Evolutionary conservation across 768 basidiomycete genomes (phyloP), one percentile per base, ranked within the genome.

Genomic region (Lactarius sp.): DNA sequence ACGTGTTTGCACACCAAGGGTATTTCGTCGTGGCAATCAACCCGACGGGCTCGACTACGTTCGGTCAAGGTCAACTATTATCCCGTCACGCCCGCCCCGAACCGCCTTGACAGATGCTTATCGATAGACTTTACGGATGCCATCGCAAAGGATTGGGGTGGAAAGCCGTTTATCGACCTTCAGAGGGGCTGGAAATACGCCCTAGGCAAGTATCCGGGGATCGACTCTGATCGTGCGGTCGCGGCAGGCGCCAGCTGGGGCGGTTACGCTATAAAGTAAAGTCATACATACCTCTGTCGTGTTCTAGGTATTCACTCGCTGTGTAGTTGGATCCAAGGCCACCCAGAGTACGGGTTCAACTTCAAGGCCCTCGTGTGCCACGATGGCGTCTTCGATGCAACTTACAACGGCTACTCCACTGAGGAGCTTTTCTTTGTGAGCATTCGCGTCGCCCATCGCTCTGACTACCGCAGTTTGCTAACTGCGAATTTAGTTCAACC

Each of bases 341-440:
- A 97, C 71, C 90, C 91, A 10, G 93, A 96, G 69, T 92, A 80
- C 66, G 86, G 82, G 3, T 93, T 94, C 71, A 82, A 83, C 22
- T 97, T 98, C 80, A 97, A 95, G 76, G 92, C 93, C 4, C 79
- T 98, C 49, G 83, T 95, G 13, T 88, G 86, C 69, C 96, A 98
- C 70, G 96, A 99, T 71, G 96, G 96, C 9, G 91, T 94, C 72
- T 94, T 94, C 67, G 90, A 92, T 69, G 79, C 87, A 4, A 79
- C 74, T 8, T 89, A 90, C 74, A 88, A 87, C 52, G 92, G 88
- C n/a, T 94, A 86, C 71, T 83, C 88, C 14, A 98, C 94, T 10
- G 95, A 98, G 56, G 92, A 95, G 70, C 81, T 95, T 41, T 92
- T 87, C 81, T 95, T 94, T 77, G 91, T 92, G 70, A 69, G 88